Evolutionary conservation across 2,329 filamentous ascomycete genomes (phyloP).

Genomic region (Aspergillus sclerotialis): DNA sequence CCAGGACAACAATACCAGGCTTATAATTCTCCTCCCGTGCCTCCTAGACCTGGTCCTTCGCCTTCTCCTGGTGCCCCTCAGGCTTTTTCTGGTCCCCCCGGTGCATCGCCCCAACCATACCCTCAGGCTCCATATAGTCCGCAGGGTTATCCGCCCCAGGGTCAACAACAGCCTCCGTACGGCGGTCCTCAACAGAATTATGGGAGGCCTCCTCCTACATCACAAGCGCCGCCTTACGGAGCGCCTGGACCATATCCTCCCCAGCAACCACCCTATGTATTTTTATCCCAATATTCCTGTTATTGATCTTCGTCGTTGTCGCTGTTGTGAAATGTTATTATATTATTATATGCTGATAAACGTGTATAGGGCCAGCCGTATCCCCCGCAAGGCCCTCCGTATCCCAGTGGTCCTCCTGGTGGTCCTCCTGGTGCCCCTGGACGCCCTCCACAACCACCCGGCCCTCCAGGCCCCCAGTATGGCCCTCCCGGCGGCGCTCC

Average conservation of each 20-base stretch:
- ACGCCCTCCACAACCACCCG: slow-evolving; percentile 11
- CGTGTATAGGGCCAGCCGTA: slow-evolving; percentile 17
- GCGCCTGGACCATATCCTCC: slow-evolving; percentile 25
- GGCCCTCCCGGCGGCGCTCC: slow-evolving; percentile 20
- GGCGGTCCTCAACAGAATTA: slow-evolving; percentile 28
- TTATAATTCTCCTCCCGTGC: slow-evolving; percentile 26
- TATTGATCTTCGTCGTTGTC: slow-evolving; percentile 2
- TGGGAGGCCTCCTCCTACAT: slow-evolving; percentile 36
- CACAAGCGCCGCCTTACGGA: slow-evolving; percentile 29
- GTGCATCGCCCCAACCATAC: slow-evolving; percentile 29
- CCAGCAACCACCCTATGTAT: slow-evolving; percentile 28
- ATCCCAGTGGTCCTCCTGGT: slow-evolving; percentile 15
- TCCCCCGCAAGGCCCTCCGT: slow-evolving; percentile 26
- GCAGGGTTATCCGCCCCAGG: slow-evolving; percentile 18
- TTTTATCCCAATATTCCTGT: slow-evolving; percentile 15
- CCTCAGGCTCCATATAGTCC: slow-evolving; percentile 32
- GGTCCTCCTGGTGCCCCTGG: slow-evolving; percentile 13
- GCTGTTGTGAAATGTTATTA: too few relatives aligned
- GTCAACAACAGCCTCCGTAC: slow-evolving; percentile 18
- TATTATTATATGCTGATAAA: slow-evolving; percentile 4
- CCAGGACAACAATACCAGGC: slow-evolving; percentile 29
- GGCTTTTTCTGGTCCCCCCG: slow-evolving; percentile 18
- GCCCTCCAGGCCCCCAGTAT: slow-evolving; percentile 18
- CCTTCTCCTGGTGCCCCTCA: slow-evolving; percentile 14
- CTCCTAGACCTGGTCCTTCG: slow-evolving; percentile 25